Evolutionary conservation across 345 rosid genomes (phyloP).

Genomic region (Clarkia xantiana): DNA sequence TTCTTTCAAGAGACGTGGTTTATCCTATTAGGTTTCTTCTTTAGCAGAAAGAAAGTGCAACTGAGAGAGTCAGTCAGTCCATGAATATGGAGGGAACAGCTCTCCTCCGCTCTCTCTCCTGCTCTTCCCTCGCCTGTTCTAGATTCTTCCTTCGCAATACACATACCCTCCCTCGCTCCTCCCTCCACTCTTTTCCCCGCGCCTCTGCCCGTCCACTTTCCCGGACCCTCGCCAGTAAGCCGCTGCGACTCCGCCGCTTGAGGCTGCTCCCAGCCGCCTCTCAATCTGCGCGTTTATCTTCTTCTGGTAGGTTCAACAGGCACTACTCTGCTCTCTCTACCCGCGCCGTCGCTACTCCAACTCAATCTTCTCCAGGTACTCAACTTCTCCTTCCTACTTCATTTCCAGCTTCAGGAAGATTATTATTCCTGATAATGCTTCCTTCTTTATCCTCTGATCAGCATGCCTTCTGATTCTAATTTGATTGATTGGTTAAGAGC

Average conservation of each 20-base stretch:
- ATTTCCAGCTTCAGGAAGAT: too few relatives aligned
- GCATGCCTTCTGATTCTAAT: too few relatives aligned
- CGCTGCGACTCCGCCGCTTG: constrained; percentile 24
- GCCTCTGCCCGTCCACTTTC: constrained; percentile 24
- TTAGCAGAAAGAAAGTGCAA: too few relatives aligned
- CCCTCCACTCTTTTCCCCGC: constrained; percentile 11
- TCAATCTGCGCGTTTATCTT: constrained; percentile 2
- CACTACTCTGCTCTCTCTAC: constrained; percentile 40
- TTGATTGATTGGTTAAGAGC: too few relatives aligned
- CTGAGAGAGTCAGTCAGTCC: constrained; percentile 1
- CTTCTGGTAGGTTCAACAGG: constrained; percentile 16
- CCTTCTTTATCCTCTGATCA: too few relatives aligned
- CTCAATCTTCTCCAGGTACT: constrained; percentile 48
- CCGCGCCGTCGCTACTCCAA: constrained; percentile 55
- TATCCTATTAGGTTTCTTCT: too few relatives aligned
- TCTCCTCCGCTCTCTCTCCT: constrained; percentile 42
- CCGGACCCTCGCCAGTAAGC: constrained; percentile 23
- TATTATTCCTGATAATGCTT: too few relatives aligned
- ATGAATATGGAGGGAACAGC: constrained; percentile 27
- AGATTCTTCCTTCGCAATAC: constrained; percentile 31
- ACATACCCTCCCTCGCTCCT: constrained; percentile 17
- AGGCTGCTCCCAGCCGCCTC: constrained; percentile 15
- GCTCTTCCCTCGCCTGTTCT: constrained; percentile 27
- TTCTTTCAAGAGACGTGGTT: too few relatives aligned
- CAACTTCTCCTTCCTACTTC: background rate